These are phyloP conservation scores for Coemansia sp. DNA, from an alignment of 192 early-diverging fungal genomes.

Conservation along the genomic window DNA sequence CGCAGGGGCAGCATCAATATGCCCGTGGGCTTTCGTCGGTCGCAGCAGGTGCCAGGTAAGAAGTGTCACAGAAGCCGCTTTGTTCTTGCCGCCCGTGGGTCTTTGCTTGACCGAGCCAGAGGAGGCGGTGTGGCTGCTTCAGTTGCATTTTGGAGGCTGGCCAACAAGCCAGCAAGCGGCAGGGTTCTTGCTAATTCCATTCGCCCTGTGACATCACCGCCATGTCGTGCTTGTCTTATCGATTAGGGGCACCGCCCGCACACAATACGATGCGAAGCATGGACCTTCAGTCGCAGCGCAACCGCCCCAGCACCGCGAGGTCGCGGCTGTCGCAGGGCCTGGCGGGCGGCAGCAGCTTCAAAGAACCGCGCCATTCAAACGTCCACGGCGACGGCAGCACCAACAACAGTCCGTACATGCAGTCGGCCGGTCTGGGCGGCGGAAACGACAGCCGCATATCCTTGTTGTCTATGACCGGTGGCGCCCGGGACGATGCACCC, in stretches of 20 bases:
- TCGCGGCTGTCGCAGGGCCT: constrained; percentile 38
- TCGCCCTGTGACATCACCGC: background rate
- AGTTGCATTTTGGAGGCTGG: no score
- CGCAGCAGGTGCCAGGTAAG: constrained; percentile 19
- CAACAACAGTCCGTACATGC: constrained; percentile 18
- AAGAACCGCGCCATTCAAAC: constrained; percentile 18
- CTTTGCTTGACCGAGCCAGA: no score
- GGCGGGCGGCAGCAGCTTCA: constrained; percentile 23
- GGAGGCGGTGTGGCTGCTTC: no score
- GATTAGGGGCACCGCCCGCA: constrained; percentile 4
- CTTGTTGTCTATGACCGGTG: constrained; percentile 37
- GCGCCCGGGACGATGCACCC: constrained; percentile 9
- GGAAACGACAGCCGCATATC: constrained; percentile 37
- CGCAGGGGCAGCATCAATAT: constrained; percentile 23
- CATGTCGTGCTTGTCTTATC: background rate
- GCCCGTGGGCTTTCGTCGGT: constrained; percentile 14
- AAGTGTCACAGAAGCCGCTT: no score
- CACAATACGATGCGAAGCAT: constrained; percentile 14
- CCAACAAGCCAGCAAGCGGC: no score
- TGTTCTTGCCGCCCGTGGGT: no score
- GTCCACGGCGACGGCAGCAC: no score
- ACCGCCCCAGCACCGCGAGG: constrained; percentile 26
- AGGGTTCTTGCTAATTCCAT: no score
- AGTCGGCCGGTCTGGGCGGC: constrained; percentile 4
- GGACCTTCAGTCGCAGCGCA: constrained; percentile 18